Percentiles rank a stretch among this genome's conserved stretches.
Evolutionary conservation across 225 moss, liverwort and hornwort species (phyloP).

Genomic region (Pseudoscleropodium purum): DNA sequence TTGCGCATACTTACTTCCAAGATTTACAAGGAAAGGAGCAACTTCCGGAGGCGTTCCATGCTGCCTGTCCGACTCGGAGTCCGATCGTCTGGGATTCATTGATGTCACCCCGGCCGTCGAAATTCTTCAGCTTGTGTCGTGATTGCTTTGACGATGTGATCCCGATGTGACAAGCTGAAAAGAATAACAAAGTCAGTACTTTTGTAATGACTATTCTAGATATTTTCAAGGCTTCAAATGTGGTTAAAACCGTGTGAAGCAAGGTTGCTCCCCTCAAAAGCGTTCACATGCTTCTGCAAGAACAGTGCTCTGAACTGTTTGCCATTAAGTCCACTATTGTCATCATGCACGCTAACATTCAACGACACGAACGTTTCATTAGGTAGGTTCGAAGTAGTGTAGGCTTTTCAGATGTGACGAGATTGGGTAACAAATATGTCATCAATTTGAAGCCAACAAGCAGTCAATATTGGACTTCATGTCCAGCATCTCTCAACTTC

Average conservation of each 20-base stretch:
- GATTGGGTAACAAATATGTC: conserved; percentile 4
- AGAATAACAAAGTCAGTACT: neutral
- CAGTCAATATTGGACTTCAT: conserved; percentile 30
- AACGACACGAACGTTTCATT: neutral
- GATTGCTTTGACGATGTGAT: conserved; percentile 2
- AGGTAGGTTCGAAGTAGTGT: neutral
- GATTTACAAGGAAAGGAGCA: conserved; percentile 58
- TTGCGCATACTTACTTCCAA: conserved; percentile 68
- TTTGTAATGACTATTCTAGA: neutral
- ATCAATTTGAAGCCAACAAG: conserved; percentile 30
- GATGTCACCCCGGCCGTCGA: neutral
- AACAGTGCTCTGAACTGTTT: neutral
- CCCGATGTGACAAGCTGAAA: neutral
- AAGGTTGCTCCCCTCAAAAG: neutral
- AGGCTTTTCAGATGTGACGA: neutral
- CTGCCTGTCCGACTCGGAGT: conserved; percentile 5
- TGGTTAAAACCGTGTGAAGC: neutral
- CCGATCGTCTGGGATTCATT: neutral
- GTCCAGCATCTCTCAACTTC: conserved; percentile 45
- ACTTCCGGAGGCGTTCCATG: conserved; percentile 43
- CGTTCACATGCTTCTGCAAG: neutral
- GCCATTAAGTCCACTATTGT: neutral
- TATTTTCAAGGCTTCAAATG: neutral
- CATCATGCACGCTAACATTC: neutral
- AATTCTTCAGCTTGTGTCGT: neutral